These are phyloP conservation scores for Zygoascus sp. DNA, from an alignment of 1,139 yeast genomes.

Conservation along the genomic window DNA sequence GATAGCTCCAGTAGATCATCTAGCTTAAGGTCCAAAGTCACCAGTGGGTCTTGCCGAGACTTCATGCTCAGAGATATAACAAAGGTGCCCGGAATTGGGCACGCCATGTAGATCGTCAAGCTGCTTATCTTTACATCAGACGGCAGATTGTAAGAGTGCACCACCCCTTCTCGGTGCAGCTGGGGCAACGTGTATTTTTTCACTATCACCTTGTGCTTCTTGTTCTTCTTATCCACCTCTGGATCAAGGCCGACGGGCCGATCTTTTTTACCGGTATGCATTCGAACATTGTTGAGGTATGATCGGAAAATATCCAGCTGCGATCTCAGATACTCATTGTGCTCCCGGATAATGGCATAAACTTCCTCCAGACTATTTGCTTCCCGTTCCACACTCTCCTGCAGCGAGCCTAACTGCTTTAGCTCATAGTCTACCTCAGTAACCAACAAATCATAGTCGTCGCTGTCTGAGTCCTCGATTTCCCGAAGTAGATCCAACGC, in stretches of 20 bases:
- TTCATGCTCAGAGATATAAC: conserved; percentile 35
- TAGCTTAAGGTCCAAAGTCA: conserved; percentile 33
- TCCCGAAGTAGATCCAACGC: conserved; percentile 36
- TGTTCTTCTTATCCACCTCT: conserved; percentile 21
- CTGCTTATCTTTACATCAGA: conserved; percentile 24
- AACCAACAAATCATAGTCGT: conserved; percentile 32
- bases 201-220: conserved; percentile 29
- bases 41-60: conserved; percentile 32
- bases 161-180: conserved; percentile 33
- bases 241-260: conserved; percentile 28
- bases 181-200: conserved; percentile 34
- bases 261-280: conserved; percentile 34
- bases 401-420: conserved; percentile 37
- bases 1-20: conserved; percentile 37
- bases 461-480: conserved; percentile 31
- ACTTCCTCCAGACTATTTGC: conserved; percentile 36
- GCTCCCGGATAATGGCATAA: conserved; percentile 35
- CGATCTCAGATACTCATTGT: conserved; percentile 36
- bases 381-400: conserved; percentile 35
- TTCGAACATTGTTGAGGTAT: conserved; percentile 37
- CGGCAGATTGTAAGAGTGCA: conserved; percentile 32
- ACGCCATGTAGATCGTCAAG: conserved; percentile 30
- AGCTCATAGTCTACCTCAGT: conserved; percentile 37
- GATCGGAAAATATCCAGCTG: conserved; percentile 39
- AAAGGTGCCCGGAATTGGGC: conserved; percentile 38